Evolutionary conservation across 2,329 filamentous ascomycete genomes (phyloP).

Genomic region (Septoria linicola): DNA sequence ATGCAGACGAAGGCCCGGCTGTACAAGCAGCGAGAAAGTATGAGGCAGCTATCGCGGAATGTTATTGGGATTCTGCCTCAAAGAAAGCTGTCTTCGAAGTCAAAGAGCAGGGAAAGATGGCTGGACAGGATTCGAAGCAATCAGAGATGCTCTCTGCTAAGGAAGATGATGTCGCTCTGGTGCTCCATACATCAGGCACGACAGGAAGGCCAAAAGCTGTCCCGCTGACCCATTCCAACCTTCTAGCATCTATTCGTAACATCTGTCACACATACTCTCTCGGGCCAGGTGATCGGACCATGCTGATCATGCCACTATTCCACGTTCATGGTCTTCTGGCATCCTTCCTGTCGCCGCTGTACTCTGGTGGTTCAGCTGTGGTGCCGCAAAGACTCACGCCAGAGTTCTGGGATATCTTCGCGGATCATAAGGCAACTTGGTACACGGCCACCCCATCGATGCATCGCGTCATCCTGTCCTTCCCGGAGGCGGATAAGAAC

Average conservation of each 20-base stretch:
- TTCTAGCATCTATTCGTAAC: conserved; percentile 78
- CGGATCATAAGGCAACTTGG: conserved; percentile 73
- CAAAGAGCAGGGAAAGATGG: conserved; percentile 69
- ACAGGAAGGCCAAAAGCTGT: conserved; percentile 83
- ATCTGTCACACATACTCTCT: conserved; percentile 75
- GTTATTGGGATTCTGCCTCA: not conserved
- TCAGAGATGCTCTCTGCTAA: conserved; percentile 56
- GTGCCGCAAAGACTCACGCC: conserved; percentile 74
- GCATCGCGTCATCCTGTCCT: conserved; percentile 76
- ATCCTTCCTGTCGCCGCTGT: conserved; percentile 73
- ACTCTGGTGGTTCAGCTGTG: conserved; percentile 72
- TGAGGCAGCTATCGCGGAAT: too few species aligned
- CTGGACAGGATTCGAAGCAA: conserved; percentile 46
- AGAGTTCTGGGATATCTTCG: conserved; percentile 78
- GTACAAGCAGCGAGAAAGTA: too few species aligned
- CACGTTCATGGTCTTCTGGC: conserved; percentile 83
- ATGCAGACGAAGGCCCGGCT: conserved; percentile 62
- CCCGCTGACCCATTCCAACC: conserved; percentile 74
- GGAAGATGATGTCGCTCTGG: conserved; percentile 74
- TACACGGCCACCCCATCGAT: conserved; percentile 88
- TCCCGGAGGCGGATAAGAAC: conserved; percentile 54
- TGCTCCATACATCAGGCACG: conserved; percentile 80
- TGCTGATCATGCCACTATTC: conserved; percentile 87
- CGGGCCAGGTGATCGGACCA: conserved; percentile 68
- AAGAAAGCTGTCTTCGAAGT: conserved; percentile 69